Base-by-base conservation (phyloP, 1,284 basidiomycete species). In the Rhodotorula sp. region DNA sequence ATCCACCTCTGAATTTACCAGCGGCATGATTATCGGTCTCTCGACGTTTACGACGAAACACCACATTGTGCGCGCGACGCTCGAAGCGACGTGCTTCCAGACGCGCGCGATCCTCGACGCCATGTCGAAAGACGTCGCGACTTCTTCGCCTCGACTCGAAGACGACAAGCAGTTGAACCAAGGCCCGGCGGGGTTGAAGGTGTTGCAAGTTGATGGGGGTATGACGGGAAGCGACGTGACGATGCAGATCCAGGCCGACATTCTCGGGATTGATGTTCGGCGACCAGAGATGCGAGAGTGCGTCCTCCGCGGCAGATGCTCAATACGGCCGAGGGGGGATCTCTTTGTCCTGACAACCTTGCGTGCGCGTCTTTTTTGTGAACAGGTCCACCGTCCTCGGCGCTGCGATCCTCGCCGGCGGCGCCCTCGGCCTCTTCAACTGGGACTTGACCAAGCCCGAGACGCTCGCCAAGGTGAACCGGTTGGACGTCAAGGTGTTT, bases 241-340 rank as follows among this genome's bases (percentile, higher is more conserved):
- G 71, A 97, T 98, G 93, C 88, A 90, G 80, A 86, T 98, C 65
- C 87, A 98, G 78, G 93, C 96, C 3, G 92, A 98, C 80, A 85
- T 97, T 62, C 91, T 94, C 39, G 96, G 95, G 18, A 95, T 97
- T 83, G 88, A 88, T 31, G 92, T 99, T 69, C 85, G 95, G 73
- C 86, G 96, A 66, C 95, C 96, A 21, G 90, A 93, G 79, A 99
- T 99, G 96, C 86, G 95, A 81, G 96, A 99, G 91, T 91, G 78
- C 74, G 89, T 86, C 34, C 8, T 8, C n/a, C 21, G 6, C 4
- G 14, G 12, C 8, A 47, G 39, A 10, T 21, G 23, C 58, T 20
- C 52, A 49, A 7, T 8, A 6, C 8, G 34, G 26, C 5, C 20
- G 10, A 16, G 31, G 29, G 2, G 31, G 8, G 34, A 34, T 34